A percentile compares a stretch with the other conserved stretches of the same genome.
Evolutionary conservation across 306 rosid genomes (phyloP).

Genomic region (Cucumis melo): DNA sequence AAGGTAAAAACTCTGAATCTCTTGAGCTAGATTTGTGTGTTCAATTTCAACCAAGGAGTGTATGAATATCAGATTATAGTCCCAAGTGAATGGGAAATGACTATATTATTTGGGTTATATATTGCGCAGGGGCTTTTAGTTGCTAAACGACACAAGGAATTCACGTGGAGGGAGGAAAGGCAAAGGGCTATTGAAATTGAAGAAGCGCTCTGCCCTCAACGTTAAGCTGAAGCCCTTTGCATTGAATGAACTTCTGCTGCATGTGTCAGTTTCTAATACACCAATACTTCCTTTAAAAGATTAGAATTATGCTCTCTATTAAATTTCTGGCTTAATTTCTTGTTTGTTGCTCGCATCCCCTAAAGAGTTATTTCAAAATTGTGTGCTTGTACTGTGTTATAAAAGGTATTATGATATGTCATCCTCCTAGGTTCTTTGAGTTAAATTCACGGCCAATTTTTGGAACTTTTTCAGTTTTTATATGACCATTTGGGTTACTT

Average conservation of each 20-base stretch:
- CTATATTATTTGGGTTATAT: neutral
- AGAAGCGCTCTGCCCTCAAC: slow-evolving; percentile 2
- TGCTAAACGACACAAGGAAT: slow-evolving; percentile 1
- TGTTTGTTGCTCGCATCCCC: neutral
- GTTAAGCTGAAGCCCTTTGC: slow-evolving; percentile 4
- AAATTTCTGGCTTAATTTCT: neutral
- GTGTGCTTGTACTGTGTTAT: neutral
- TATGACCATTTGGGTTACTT: too few relatives aligned
- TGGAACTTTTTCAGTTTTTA: neutral
- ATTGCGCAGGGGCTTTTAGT: neutral
- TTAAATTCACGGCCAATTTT: neutral
- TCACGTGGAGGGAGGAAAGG: slow-evolving; percentile 4
- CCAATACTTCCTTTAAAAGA: neutral
- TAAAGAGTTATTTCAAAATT: neutral
- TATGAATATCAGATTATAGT: neutral
- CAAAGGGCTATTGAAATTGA: neutral
- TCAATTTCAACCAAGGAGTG: neutral
- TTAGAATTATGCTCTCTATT: neutral
- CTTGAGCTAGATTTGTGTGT: neutral
- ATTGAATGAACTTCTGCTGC: neutral
- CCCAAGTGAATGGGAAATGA: neutral
- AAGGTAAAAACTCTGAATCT: neutral
- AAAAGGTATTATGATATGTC: neutral
- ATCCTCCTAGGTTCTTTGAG: neutral
- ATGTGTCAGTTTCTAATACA: neutral